A percentile compares a stretch with the other conserved stretches of the same genome.
phyloP scores from a whole-genome alignment of 306 rosid species.

The Inga oerstediana region DNA sequence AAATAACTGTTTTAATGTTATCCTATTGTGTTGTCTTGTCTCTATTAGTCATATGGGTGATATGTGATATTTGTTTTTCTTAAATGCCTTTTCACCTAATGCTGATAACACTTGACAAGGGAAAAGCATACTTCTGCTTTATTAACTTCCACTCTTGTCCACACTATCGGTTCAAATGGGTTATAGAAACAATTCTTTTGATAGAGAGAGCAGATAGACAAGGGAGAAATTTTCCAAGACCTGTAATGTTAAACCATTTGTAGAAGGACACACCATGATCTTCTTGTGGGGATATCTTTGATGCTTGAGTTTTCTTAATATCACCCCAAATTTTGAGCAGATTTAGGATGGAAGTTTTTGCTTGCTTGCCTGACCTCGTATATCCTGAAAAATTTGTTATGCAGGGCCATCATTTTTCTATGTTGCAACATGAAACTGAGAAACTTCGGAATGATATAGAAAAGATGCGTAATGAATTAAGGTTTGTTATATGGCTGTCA shows the following conservation, averaged over 20 bases:
- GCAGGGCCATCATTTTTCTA: constrained; percentile 94
- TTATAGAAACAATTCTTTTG: neutral
- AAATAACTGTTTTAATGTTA: neutral
- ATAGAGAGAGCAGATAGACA: neutral
- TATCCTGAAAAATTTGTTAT: constrained; percentile 10
- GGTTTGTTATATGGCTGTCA: constrained; percentile 48
- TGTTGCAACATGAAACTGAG: constrained; percentile 92
- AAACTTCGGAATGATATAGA: constrained; percentile 89
- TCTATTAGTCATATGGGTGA: neutral
- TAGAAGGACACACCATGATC: neutral
- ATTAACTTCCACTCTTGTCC: neutral
- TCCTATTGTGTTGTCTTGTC: constrained; percentile 16
- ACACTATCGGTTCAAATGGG: neutral
- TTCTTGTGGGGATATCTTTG: neutral
- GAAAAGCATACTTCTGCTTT: neutral
- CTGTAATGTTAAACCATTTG: neutral
- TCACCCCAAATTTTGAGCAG: neutral
- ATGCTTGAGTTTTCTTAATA: neutral
- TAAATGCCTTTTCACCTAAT: neutral
- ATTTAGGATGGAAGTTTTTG: neutral
- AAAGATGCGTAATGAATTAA: constrained; percentile 92
- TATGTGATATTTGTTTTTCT: neutral
- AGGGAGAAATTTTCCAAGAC: neutral
- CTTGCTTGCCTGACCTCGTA: neutral
- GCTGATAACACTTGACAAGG: neutral